Conservation (phyloP, 2,329 filamentous ascomycete species). For the Xylariaceae sp. region DNA sequence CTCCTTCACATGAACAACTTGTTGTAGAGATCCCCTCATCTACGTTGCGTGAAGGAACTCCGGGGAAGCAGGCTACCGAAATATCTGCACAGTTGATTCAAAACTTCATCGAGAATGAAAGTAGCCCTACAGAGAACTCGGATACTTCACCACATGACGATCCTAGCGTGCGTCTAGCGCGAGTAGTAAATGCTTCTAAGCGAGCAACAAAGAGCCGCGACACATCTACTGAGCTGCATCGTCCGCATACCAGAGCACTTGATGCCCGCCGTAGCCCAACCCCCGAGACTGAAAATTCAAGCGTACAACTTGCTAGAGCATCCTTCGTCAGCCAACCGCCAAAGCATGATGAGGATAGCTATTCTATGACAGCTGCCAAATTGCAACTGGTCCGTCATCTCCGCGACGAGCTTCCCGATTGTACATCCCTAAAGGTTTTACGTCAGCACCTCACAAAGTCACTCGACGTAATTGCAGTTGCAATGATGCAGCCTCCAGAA, state of each 20-base stretch:
- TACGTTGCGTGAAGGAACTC: too few species aligned
- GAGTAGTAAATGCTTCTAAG: slow-evolving; percentile 33
- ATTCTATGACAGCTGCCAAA: slow-evolving; percentile 49
- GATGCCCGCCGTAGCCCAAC: slow-evolving; percentile 21
- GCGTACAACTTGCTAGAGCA: slow-evolving; percentile 37
- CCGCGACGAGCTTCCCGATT: slow-evolving; percentile 59
- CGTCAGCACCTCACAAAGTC: slow-evolving; percentile 56
- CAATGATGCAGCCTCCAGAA: slow-evolving; percentile 56
- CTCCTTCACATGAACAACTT: neutral
- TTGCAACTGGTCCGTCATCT: slow-evolving; percentile 54
- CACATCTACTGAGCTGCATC: slow-evolving; percentile 11
- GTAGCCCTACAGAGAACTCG: slow-evolving; percentile 24
- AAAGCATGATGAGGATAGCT: slow-evolving; percentile 39
- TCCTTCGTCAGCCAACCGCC: slow-evolving; percentile 32
- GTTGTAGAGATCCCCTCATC: too few species aligned
- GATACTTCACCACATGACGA: slow-evolving; percentile 26
- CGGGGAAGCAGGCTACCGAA: slow-evolving; percentile 11
- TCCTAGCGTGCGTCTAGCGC: slow-evolving; percentile 38
- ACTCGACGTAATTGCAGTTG: slow-evolving; percentile 63
- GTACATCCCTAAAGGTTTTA: slow-evolving; percentile 58
- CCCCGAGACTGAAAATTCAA: slow-evolving; percentile 33
- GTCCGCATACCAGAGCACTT: slow-evolving; percentile 20
- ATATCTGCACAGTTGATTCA: slow-evolving; percentile 16
- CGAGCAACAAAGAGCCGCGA: slow-evolving; percentile 23
- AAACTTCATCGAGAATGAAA: slow-evolving; percentile 7